A percentile compares a stretch with the other conserved stretches of the same genome.
phyloP scores from a whole-genome alignment of 2,329 filamentous ascomycete genomes.

The Colletotrichum graminicola region DNA sequence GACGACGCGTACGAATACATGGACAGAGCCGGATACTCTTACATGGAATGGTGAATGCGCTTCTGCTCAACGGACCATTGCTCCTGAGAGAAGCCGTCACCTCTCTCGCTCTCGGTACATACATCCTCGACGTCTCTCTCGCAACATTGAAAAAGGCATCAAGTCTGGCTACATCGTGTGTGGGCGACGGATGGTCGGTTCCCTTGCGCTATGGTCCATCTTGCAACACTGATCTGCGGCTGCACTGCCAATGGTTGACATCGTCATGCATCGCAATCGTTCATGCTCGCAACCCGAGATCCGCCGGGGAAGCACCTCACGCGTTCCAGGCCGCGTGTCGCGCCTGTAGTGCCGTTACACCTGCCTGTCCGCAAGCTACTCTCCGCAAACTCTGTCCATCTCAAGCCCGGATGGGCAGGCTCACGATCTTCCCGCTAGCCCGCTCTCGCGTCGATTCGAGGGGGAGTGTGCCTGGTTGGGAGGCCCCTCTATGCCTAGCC shows the following conservation, averaged over 20 bases:
- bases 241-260: constrained; percentile 31
- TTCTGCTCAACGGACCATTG: constrained; percentile 12
- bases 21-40: background rate
- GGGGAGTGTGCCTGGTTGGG: constrained; percentile 11
- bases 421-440: constrained; percentile 36
- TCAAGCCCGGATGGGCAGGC: constrained; percentile 34
- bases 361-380: constrained; percentile 38
- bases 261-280: constrained; percentile 37
- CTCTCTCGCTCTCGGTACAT: constrained; percentile 9
- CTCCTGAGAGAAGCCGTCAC: constrained; percentile 21
- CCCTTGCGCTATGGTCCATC: constrained; percentile 9
- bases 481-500: constrained; percentile 29
- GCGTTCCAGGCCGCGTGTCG: constrained; percentile 38
- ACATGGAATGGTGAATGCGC: constrained; percentile 4
- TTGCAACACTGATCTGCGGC: constrained; percentile 20
- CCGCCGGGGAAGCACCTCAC: constrained; percentile 41
- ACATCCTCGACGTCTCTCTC: background rate
- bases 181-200: background rate
- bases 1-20: constrained; percentile 14
- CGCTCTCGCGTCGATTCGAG: constrained; percentile 39
- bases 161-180: background rate
- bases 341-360: constrained; percentile 34
- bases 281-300: constrained; percentile 39
- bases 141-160: background rate
- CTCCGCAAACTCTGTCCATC: constrained; percentile 41